phyloP scores from a whole-genome alignment of 176 grass and related monocot species.

The Zoysia japonica region DNA sequence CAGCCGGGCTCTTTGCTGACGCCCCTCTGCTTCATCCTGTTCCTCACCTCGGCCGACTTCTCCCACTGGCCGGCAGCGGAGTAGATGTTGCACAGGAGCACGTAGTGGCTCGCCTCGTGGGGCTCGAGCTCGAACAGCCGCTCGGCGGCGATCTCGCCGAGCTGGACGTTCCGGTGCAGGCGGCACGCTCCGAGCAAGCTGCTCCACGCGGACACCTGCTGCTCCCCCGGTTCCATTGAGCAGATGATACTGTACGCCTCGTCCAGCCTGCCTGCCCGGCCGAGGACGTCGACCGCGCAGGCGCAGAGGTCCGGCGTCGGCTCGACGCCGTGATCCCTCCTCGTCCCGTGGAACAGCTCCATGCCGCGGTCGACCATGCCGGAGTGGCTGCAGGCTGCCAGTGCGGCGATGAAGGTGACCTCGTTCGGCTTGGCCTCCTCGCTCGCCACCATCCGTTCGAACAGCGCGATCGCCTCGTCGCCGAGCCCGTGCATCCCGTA shows the following conservation, averaged over 20 bases:
- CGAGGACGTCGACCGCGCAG: conserved; percentile 76
- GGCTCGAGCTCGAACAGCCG: conserved; percentile 84
- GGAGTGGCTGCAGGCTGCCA: conserved; percentile 92
- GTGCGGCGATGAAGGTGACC: conserved; percentile 76
- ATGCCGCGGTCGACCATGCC: conserved; percentile 67
- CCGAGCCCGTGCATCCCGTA: conserved; percentile 92
- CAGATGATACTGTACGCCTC: conserved; percentile 63
- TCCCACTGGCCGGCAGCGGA: conserved; percentile 64
- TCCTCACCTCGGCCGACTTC: conserved; percentile 56
- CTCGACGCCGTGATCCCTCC: conserved; percentile 54
- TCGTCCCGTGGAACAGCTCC: conserved; percentile 68
- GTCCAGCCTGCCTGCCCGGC: conserved; percentile 67
- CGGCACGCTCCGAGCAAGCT: conserved; percentile 80
- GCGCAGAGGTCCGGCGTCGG: conserved; percentile 68
- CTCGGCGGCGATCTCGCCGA: conserved; percentile 66
- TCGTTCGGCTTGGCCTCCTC: conserved; percentile 69
- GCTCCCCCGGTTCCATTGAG: conserved; percentile 48
- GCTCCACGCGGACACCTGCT: conserved; percentile 76
- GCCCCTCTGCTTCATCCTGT: conserved; percentile 58
- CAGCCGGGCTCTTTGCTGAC: conserved; percentile 80
- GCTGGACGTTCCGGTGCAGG: conserved; percentile 56
- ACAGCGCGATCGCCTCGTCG: conserved; percentile 56
- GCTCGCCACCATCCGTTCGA: conserved; percentile 63
- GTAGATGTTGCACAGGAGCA: conserved; percentile 93
- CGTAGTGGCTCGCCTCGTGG: conserved; percentile 82